Conservation (phyloP, 345 rosid species). For the Eutrema heterophyllum region DNA sequence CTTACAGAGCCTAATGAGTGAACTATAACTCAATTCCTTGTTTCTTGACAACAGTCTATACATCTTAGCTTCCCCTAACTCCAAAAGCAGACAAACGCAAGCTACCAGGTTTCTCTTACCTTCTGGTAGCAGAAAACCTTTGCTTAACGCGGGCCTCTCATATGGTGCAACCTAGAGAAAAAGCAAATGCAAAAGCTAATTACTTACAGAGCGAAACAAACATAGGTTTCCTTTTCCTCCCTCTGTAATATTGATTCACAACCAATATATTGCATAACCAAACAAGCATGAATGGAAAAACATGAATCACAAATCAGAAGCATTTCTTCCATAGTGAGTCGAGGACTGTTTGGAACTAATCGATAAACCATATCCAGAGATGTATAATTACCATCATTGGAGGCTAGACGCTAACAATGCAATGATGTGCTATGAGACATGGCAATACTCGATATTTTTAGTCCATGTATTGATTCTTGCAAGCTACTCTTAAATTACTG, state of each 20-base stretch:
- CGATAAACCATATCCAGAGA: not conserved
- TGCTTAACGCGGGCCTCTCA: slow-evolving; percentile 93
- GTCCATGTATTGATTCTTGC: not conserved
- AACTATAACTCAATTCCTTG: not conserved
- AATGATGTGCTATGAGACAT: not conserved
- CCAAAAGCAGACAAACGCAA: slow-evolving; percentile 8
- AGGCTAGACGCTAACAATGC: not conserved
- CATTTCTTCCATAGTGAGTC: not conserved
- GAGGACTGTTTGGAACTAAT: not conserved
- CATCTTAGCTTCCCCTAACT: slow-evolving; percentile 2
- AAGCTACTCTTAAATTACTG: not conserved
- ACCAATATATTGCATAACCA: not conserved
- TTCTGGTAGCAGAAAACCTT: slow-evolving; percentile 84
- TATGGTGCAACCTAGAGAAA: slow-evolving; percentile 69
- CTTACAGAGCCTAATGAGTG: not conserved
- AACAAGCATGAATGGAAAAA: not conserved
- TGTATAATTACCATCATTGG: not conserved
- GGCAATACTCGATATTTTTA: not conserved
- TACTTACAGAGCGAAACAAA: not conserved
- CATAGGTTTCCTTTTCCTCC: not conserved
- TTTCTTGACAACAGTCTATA: not conserved
- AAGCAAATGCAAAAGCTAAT: not conserved
- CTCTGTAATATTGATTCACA: not conserved
- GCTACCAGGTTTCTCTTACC: slow-evolving; percentile 35
- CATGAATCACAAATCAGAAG: not conserved